phyloP scores from a whole-genome alignment of 176 grass and related monocot species.

The Eleusine coracana region DNA sequence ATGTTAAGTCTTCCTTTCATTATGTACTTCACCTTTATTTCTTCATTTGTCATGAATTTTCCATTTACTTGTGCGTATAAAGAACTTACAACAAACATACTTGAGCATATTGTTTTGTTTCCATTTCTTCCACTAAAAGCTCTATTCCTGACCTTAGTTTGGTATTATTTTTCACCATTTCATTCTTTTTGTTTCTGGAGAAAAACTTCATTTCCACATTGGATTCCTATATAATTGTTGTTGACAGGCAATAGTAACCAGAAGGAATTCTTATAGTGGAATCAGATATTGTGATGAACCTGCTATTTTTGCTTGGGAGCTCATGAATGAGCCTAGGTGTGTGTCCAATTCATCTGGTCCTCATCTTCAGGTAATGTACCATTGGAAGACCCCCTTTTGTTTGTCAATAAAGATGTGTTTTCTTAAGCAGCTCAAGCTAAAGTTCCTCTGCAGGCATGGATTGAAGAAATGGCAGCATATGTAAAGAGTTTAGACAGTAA shows the following conservation, averaged over 20 bases:
- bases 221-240: slow-evolving; percentile 2
- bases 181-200: background rate
- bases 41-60: background rate
- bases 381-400: background rate
- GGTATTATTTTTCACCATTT: background rate
- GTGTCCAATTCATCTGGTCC: slow-evolving; percentile 70
- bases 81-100: slow-evolving; percentile 1
- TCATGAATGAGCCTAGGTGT: slow-evolving; percentile 97
- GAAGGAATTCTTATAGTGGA: slow-evolving; percentile 91
- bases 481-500: slow-evolving; percentile 74
- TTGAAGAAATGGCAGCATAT: slow-evolving; percentile 84
- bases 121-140: background rate
- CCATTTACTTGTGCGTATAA: background rate
- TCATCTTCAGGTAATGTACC: slow-evolving; percentile 68
- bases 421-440: slow-evolving; percentile 10
- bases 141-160: background rate
- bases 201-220: background rate
- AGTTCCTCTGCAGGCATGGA: slow-evolving; percentile 75
- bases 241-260: slow-evolving; percentile 69
- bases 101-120: background rate
- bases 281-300: slow-evolving; percentile 86
- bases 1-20: background rate
- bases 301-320: slow-evolving; percentile 98
- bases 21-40: no score
- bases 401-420: background rate